Evolutionary conservation across 2,329 filamentous ascomycete genomes (phyloP).

Genomic region (Pochonia chlamydosporia): DNA sequence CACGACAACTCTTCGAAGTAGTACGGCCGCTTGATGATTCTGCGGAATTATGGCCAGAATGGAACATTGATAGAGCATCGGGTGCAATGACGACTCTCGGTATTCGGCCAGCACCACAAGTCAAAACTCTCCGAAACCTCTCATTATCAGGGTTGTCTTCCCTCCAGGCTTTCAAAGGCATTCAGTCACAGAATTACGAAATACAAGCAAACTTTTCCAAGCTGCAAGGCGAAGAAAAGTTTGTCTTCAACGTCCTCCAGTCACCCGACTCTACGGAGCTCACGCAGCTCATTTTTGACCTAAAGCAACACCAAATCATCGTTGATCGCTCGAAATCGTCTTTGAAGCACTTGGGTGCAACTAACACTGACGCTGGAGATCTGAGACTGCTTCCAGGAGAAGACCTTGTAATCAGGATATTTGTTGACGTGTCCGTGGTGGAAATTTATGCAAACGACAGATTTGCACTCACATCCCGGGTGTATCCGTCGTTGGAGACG

Average conservation of each 20-base stretch:
- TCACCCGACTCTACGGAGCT: slow-evolving; percentile 9
- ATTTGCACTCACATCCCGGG: slow-evolving; percentile 15
- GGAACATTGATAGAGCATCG: slow-evolving; percentile 8
- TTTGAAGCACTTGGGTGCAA: slow-evolving; percentile 6
- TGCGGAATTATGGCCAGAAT: slow-evolving; percentile 6
- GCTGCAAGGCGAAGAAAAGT: slow-evolving; percentile 5
- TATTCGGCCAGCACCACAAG: slow-evolving; percentile 11
- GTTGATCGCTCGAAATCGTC: slow-evolving; percentile 14
- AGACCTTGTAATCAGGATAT: slow-evolving; percentile 13
- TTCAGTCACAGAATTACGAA: slow-evolving; percentile 7
- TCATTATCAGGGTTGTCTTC: background rate
- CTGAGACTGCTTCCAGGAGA: slow-evolving; percentile 11
- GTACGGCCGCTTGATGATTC: background rate
- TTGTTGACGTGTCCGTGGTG: slow-evolving; percentile 16
- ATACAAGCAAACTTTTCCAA: slow-evolving; percentile 4
- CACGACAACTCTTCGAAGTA: slow-evolving; percentile 10
- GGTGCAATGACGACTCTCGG: slow-evolving; percentile 12
- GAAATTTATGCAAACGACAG: slow-evolving; percentile 16
- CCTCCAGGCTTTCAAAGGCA: background rate
- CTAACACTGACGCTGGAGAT: background rate
- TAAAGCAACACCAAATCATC: slow-evolving; percentile 10
- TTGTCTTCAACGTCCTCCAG: slow-evolving; percentile 6
- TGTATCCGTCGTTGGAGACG: slow-evolving; percentile 13
- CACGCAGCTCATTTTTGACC: slow-evolving; percentile 13
- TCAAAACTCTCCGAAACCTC: slow-evolving; percentile 2